Conservation (phyloP, 2,329 filamentous ascomycete species). For the Cercospora sesami region DNA sequence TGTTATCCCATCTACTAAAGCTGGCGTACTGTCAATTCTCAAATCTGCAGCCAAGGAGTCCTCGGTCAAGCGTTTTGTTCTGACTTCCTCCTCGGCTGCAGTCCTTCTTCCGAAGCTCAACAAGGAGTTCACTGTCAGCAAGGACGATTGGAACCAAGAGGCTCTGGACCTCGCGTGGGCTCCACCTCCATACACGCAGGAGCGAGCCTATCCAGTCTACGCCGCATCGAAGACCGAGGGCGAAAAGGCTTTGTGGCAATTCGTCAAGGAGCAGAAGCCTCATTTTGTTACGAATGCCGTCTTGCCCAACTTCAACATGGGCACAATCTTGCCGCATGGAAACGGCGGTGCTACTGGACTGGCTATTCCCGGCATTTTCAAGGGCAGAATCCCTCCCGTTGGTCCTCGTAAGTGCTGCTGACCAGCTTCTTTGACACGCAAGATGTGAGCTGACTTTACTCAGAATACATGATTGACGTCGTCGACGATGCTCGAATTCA, state of each 20-base stretch:
- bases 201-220: conserved; percentile 42
- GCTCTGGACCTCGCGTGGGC: conserved; percentile 40
- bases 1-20: conserved; percentile 46
- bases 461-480: conserved; percentile 47
- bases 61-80: conserved; percentile 47
- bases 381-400: conserved; percentile 20
- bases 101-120: conserved; percentile 40
- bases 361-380: conserved; percentile 21
- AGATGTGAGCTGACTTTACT: conserved; percentile 21
- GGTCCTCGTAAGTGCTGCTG: conserved; percentile 24
- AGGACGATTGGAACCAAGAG: conserved; percentile 35
- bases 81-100: conserved; percentile 46
- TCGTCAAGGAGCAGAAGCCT: conserved; percentile 46
- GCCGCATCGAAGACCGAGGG: conserved; percentile 50
- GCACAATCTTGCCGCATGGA: conserved; percentile 22
- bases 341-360: conserved; percentile 23
- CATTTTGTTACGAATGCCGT: conserved; percentile 48
- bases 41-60: conserved; percentile 45
- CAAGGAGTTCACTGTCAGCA: conserved; percentile 39
- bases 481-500: conserved; percentile 55
- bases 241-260: conserved; percentile 52
- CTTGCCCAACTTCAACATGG: conserved; percentile 34
- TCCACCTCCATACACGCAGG: conserved; percentile 31
- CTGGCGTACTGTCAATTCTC: conserved; percentile 36
- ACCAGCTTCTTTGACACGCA: neutral